Base-by-base conservation (phyloP, 2,329 filamentous ascomycete species). In the Neobulgaria alba region DNA sequence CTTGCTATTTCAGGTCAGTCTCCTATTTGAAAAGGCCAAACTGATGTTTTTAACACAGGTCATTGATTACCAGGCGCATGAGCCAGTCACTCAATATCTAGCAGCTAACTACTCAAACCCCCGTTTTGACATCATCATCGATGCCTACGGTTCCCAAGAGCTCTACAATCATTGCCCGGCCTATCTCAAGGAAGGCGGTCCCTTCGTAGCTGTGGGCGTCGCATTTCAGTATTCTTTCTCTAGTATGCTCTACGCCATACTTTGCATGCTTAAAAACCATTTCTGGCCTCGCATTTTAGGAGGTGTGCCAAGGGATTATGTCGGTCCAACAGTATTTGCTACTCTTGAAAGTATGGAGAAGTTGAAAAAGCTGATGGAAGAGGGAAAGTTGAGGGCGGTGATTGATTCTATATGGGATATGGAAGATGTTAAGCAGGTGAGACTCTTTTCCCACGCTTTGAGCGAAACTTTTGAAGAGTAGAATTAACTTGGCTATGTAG, bases 91-190 rank as follows among this genome's bases (percentile, higher is more conserved):
- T 1, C 46, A 53, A 0, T 47, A 63, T 21, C 55, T 72, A 7
- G 51, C 55, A 0, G 39, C 52, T 5, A 37, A 49, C 33, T 69
- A 61, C 50, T 53, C 47, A 3, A 26, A 46, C 16, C 21, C 47
- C n/a, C 45, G 59, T 1, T 64, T 67, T 33, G 62, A 73, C 50
- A 51, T 65, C 32, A 64, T 75, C 38, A 61, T 73, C 33, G 72
- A 76, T 49, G 68, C 66, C 33, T 61, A 68, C 3, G 72, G 72
- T 10, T 63, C 63, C 16, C 67, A 72, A 33, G 53, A 65, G 2
- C 57, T 75, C 15, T 75, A 67, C 50, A 42, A 50, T 7, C 44
- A 64, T 15, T 65, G 60, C 5, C 50, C 63, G 1, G 29, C 39
- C 3, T 73, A 67, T 43, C 59, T 73, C 23, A 57, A 60, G 29